phyloP scores from a whole-genome alignment of 2,329 filamentous ascomycete genomes.

The Ophiocordyceps camponoti-floridani region DNA sequence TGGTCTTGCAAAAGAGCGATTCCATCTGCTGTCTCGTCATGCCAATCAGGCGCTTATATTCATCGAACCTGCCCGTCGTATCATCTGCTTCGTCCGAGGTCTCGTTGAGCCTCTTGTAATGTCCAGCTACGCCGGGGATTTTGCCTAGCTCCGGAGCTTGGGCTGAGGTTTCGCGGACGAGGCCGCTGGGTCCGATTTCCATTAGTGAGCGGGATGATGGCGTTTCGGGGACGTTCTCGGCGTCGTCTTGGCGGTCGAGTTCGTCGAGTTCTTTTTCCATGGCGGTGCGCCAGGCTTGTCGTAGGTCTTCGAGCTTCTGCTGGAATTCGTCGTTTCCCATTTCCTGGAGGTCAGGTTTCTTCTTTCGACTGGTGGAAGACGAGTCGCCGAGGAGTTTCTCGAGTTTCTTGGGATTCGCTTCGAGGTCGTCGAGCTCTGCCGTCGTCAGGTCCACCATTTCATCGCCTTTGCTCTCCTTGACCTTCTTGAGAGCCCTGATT shows the following conservation, averaged over 20 bases:
- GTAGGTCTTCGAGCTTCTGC: conserved; percentile 9
- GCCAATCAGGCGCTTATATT: conserved; percentile 36
- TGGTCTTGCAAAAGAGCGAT: conserved; percentile 45
- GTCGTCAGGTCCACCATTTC: conserved; percentile 30
- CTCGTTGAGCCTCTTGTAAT: conserved; percentile 29
- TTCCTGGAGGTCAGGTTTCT: conserved; percentile 7
- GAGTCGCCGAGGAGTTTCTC: conserved; percentile 14
- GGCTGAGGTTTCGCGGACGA: conserved; percentile 19
- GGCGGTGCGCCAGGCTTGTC: not conserved
- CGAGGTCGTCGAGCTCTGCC: conserved; percentile 23
- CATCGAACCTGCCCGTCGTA: conserved; percentile 29
- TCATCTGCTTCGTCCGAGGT: conserved; percentile 32
- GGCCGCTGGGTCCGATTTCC: conserved; percentile 17
- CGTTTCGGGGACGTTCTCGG: conserved; percentile 10
- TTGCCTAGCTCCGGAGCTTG: conserved; percentile 31
- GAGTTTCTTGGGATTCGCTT: conserved; percentile 20
- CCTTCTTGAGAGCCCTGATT: conserved; percentile 21
- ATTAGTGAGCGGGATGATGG: conserved; percentile 17
- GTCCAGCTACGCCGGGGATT: conserved; percentile 32
- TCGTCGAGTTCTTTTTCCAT: conserved; percentile 16
- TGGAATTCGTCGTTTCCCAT: conserved; percentile 17
- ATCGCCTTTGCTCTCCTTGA: conserved; percentile 22
- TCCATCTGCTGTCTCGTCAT: conserved; percentile 33
- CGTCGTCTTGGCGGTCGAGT: conserved; percentile 12
- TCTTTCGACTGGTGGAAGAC: not conserved